These are phyloP conservation scores for Colletotrichum trifolii DNA, from an alignment of 2,329 filamentous ascomycete species.

Conservation along the genomic window DNA sequence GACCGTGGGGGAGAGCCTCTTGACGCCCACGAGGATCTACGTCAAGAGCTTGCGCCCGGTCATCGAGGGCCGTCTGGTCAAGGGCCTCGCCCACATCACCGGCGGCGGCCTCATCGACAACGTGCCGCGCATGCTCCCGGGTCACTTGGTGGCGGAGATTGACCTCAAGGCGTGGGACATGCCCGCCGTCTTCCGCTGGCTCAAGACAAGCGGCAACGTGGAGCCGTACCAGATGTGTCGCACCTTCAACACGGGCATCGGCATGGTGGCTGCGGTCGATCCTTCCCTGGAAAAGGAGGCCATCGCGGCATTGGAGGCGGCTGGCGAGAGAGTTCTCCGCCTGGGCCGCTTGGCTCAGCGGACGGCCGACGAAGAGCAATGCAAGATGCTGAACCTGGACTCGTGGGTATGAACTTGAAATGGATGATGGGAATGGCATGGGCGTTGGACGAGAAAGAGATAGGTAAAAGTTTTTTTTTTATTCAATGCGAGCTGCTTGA, in stretches of 20 bases:
- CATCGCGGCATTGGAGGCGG: conserved; percentile 67
- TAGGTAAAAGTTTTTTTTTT: neutral
- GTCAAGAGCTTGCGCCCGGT: conserved; percentile 82
- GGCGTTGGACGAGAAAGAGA: conserved; percentile 20
- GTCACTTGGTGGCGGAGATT: conserved; percentile 81
- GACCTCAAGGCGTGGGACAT: conserved; percentile 81
- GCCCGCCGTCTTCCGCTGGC: conserved; percentile 86
- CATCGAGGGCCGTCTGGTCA: conserved; percentile 72
- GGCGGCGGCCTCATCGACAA: conserved; percentile 94
- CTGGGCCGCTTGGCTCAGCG: conserved; percentile 78
- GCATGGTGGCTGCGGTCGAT: conserved; percentile 90
- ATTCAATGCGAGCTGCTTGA: no score
- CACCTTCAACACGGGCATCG: conserved; percentile 94
- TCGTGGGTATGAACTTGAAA: conserved; percentile 46
- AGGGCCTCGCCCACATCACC: conserved; percentile 97
- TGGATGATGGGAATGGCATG: neutral
- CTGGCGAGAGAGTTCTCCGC: conserved; percentile 80
- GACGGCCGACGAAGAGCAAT: conserved; percentile 52
- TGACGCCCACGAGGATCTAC: conserved; percentile 94
- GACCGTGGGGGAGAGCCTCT: conserved; percentile 78
- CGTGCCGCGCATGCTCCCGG: conserved; percentile 91
- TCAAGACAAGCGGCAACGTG: conserved; percentile 79
- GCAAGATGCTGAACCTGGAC: conserved; percentile 70
- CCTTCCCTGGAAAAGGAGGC: conserved; percentile 71
- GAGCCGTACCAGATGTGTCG: conserved; percentile 83